Percentiles rank a stretch among this genome's conserved stretches.
Conservation (phyloP, 73 alveolate species). For the Paramecium pentaurelia region DNA sequence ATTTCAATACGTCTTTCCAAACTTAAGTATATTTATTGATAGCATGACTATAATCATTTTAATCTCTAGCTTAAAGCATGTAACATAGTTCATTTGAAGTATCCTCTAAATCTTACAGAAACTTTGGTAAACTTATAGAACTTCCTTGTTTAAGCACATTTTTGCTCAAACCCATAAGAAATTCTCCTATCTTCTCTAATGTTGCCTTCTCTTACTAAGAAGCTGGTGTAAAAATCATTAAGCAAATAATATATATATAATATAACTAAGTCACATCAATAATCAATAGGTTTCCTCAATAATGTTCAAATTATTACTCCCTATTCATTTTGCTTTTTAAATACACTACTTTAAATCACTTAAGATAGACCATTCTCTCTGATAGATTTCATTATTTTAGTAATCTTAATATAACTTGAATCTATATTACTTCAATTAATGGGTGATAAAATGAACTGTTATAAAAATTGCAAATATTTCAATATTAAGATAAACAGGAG, state of each 20-base stretch:
- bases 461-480: conserved; percentile 40
- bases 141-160: not conserved
- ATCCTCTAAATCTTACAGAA: not conserved
- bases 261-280: not conserved
- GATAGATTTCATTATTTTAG: not conserved
- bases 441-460: conserved; percentile 32
- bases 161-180: not conserved
- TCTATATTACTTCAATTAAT: not conserved
- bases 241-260: not conserved
- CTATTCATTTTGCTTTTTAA: not conserved
- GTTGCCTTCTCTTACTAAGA: not conserved
- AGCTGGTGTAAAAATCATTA: conserved; percentile 15
- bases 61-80: conserved; percentile 8
- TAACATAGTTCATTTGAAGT: not conserved
- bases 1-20: conserved; percentile 28
- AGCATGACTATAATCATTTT: conserved; percentile 14
- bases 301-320: not conserved
- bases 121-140: not conserved
- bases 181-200: not conserved
- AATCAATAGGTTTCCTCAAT: not conserved
- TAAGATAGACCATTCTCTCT: not conserved
- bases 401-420: not conserved
- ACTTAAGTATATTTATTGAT: not conserved
- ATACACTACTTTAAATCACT: not conserved
- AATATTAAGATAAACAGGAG: not conserved